A percentile compares a stretch with the other conserved stretches of the same genome.
phyloP scores from a whole-genome alignment of 2,329 filamentous ascomycete species.

The Leptographium lundbergii region DNA sequence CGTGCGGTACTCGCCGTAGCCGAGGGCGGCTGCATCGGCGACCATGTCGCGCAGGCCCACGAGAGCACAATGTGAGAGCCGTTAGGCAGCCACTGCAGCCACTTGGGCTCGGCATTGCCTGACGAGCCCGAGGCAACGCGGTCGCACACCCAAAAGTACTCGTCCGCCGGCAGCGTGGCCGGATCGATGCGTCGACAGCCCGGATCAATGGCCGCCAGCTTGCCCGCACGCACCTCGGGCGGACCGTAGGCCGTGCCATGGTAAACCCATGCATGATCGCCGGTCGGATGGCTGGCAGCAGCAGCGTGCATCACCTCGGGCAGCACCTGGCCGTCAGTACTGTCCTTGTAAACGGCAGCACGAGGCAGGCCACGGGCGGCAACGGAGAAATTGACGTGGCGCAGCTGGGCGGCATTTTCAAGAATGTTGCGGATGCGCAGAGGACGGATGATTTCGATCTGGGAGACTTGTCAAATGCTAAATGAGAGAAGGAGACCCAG shows the following conservation, averaged over 20 bases:
- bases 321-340: slow-evolving; percentile 7
- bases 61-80: no score
- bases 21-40: slow-evolving; percentile 23
- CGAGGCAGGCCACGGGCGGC: slow-evolving; percentile 23
- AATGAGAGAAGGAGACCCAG: background rate
- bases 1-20: slow-evolving; percentile 31
- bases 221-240: no score
- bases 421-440: slow-evolving; percentile 25
- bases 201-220: no score
- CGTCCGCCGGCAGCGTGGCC: slow-evolving; percentile 8
- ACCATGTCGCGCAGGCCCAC: slow-evolving; percentile 24
- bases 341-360: slow-evolving; percentile 17
- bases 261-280: slow-evolving; percentile 23
- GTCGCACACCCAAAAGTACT: slow-evolving; percentile 13
- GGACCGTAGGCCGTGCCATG: no score
- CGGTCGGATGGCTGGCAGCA: slow-evolving; percentile 17
- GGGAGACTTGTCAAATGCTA: background rate
- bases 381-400: slow-evolving; percentile 24
- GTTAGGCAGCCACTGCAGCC: slow-evolving; percentile 29
- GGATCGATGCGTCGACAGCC: slow-evolving; percentile 18
- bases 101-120: slow-evolving; percentile 24
- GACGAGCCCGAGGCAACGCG: slow-evolving; percentile 5
- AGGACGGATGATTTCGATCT: slow-evolving; percentile 34
- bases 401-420: slow-evolving; percentile 24
- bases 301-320: no score